phyloP scores from a whole-genome alignment of 495 filamentous ascomycete species.

The Xeromyces bisporus region DNA sequence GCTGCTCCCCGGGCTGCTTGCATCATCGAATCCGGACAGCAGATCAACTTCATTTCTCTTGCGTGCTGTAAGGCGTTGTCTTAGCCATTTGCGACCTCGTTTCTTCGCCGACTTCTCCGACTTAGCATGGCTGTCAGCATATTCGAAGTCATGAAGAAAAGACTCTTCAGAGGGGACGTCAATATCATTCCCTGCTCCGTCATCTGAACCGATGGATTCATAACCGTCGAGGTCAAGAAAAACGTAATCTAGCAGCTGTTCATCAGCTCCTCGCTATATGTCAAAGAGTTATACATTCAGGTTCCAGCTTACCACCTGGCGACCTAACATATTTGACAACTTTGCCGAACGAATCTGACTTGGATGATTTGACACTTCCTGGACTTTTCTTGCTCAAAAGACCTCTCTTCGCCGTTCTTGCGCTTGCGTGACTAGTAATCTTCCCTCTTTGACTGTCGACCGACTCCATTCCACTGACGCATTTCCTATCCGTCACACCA shows the following conservation, averaged over 20 bases:
- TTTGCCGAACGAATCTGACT: neutral
- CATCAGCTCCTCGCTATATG: too few species aligned
- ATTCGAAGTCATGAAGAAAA: neutral
- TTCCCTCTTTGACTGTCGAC: neutral
- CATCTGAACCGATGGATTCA: neutral
- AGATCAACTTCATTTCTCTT: neutral
- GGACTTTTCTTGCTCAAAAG: neutral
- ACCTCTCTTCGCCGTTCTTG: too few species aligned
- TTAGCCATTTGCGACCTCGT: neutral
- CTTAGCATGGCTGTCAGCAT: neutral
- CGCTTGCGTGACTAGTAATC: too few species aligned
- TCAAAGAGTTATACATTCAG: too few species aligned
- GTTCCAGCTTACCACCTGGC: slow-evolving; percentile 3
- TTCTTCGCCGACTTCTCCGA: neutral
- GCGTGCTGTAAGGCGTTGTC: neutral
- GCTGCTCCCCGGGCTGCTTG: neutral
- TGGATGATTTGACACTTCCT: neutral
- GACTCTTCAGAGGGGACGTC: neutral
- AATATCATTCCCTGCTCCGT: neutral
- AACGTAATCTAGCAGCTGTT: slow-evolving; percentile 5
- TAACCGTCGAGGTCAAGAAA: slow-evolving; percentile 5
- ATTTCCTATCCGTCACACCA: too few species aligned
- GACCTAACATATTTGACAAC: slow-evolving; percentile 6
- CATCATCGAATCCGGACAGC: neutral
- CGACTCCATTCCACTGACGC: neutral